Base-by-base conservation (phyloP, 176 grass and related monocot genomes). In the Avena insularis region DNA sequence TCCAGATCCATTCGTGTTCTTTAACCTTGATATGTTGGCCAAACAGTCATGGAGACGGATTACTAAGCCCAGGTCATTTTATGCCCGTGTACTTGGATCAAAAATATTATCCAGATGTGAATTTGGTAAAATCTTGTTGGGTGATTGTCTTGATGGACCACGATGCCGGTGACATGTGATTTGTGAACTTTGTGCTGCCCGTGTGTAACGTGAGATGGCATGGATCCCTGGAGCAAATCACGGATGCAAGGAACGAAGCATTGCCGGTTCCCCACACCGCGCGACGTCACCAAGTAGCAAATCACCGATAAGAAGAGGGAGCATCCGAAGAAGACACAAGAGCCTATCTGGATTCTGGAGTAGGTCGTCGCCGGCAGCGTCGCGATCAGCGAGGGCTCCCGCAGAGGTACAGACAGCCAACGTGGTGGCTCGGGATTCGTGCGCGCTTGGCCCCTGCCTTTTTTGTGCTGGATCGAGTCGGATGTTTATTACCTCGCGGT, bases 191-290 rank as follows among this genome's bases (percentile, higher is more conserved):
- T 38, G 36, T 38, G 36, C 4, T 27, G 21, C 60, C 21, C 21
- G 57, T 60, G 20, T 21, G 55, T 58, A 58, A 58, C 55, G 16
- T 58, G 55, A 79, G 71, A 49, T 36, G 36, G 16, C 51, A 33
- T 33, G 51, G 51, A 20, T 16, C 80, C 47, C 11, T 57, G 16
- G 35, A 56, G 74, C 56, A 47, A 87, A 73, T 87, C 65, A 87
- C 80, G 80, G 79, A 8, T 56, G 47, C 21, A 2, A 2, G 38
- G 12, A 12, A 68, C 21, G 21, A 16, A 14, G 65, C 82, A 1
- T 35, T 59, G 70, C 15, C 27, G 51, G 2, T 45, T 75, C 25
- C n/a, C 66, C 29, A 29, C 23, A 66, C 46, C n/a, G 9, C 19
- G 20, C 23, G 78, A 51, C 61, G 63, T 20, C 78, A 59, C 67